phyloP scores from a whole-genome alignment of 2,329 filamentous ascomycete genomes.

The Fusarium sp. region DNA sequence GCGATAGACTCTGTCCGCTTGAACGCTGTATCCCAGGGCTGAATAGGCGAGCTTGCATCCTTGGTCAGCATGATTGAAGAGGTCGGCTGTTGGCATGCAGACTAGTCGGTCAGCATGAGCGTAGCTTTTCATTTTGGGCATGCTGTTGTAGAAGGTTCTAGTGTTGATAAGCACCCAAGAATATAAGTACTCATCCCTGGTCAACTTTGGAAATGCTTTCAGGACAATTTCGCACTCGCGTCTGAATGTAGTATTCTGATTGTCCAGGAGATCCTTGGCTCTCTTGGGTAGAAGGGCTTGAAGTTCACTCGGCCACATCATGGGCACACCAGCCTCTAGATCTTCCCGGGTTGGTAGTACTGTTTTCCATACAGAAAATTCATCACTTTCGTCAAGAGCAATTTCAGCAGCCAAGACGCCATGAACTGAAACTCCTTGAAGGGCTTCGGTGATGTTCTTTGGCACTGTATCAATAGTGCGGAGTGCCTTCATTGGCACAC shows the following conservation, averaged over 20 bases:
- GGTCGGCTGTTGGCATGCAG: constrained; percentile 77
- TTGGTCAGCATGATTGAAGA: constrained; percentile 68
- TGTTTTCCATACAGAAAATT: constrained; percentile 68
- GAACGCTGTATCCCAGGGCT: constrained; percentile 63
- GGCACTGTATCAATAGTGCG: constrained; percentile 71
- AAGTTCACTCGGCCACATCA: constrained; percentile 59
- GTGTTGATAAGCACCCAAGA: constrained; percentile 70
- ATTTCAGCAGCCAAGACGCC: constrained; percentile 77
- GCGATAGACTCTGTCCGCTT: constrained; percentile 60
- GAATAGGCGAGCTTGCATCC: constrained; percentile 64
- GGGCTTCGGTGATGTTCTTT: constrained; percentile 59
- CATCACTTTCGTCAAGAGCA: constrained; percentile 60
- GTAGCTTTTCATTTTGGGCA: constrained; percentile 55
- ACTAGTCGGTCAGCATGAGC: constrained; percentile 69
- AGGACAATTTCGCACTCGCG: constrained; percentile 52
- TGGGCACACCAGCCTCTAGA: constrained; percentile 56
- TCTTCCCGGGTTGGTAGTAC: constrained; percentile 73
- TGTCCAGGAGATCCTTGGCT: constrained; percentile 57
- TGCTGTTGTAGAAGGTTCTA: constrained; percentile 68
- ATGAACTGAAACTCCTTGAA: constrained; percentile 71
- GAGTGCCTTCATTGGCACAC: constrained; percentile 71
- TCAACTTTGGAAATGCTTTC: constrained; percentile 43
- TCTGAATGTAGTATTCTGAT: constrained; percentile 60
- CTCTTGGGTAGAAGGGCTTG: constrained; percentile 58
- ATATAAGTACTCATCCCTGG: constrained; percentile 59